Evolutionary conservation across 495 filamentous ascomycete species (phyloP).

Genomic region (Penicillium herquei): DNA sequence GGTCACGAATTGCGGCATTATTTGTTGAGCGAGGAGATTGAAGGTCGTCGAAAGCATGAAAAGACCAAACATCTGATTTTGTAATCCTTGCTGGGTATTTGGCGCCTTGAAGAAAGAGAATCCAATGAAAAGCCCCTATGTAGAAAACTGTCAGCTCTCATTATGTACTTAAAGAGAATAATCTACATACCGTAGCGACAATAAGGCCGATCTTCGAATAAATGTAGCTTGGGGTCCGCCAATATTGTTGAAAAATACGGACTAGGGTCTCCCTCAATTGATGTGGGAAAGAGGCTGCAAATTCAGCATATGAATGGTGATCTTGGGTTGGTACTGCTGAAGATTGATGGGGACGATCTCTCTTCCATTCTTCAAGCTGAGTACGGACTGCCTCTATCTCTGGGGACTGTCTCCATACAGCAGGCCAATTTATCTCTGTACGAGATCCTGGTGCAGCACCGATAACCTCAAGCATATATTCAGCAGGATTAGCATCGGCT

Average conservation of each 20-base stretch:
- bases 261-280: slow-evolving; percentile 43
- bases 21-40: slow-evolving; percentile 67
- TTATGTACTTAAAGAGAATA: background rate
- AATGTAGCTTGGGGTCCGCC: slow-evolving; percentile 34
- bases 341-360: background rate
- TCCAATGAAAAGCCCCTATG: slow-evolving; percentile 57
- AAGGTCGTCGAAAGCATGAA: slow-evolving; percentile 77
- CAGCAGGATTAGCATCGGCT: slow-evolving; percentile 72
- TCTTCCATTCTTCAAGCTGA: slow-evolving; percentile 43
- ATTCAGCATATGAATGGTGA: slow-evolving; percentile 40
- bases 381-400: slow-evolving; percentile 61
- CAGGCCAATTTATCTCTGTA: slow-evolving; percentile 62
- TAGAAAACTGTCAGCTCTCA: slow-evolving; percentile 44
- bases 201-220: slow-evolving; percentile 3
- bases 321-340: slow-evolving; percentile 8
- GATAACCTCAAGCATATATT: slow-evolving; percentile 85
- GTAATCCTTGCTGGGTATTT: slow-evolving; percentile 68
- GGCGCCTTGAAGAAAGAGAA: slow-evolving; percentile 73
- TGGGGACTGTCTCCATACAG: slow-evolving; percentile 64
- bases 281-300: slow-evolving; percentile 42
- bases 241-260: slow-evolving; percentile 51
- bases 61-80: slow-evolving; percentile 79
- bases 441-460: slow-evolving; percentile 71
- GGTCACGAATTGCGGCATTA: slow-evolving; percentile 63
- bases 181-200: slow-evolving; percentile 7